phyloP scores from a whole-genome alignment of 805 yeast genomes.

The Candida oleophila region DNA sequence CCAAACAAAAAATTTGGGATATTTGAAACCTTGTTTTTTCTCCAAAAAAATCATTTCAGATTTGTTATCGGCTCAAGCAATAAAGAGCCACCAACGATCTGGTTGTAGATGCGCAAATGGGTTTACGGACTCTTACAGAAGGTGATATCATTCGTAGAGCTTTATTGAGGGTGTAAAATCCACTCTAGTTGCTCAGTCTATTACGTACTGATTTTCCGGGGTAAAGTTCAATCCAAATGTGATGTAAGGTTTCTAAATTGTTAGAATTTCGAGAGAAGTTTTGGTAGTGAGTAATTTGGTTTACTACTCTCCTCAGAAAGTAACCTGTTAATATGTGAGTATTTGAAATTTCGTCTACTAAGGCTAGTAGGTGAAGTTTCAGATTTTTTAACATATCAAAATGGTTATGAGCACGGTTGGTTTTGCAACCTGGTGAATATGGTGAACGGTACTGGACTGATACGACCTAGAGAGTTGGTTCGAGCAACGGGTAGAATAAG shows the following conservation, averaged over 20 bases:
- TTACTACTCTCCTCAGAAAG: no score
- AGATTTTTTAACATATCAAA: background rate
- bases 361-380: background rate
- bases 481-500: no score
- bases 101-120: constrained; percentile 4
- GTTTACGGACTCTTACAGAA: constrained; percentile 3
- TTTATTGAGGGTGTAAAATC: background rate
- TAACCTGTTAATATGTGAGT: no score
- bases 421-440: no score
- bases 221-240: background rate
- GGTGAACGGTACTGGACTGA: no score
- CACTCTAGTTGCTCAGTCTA: no score
- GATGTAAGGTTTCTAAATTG: no score
- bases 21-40: constrained; percentile 1
- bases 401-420: background rate
- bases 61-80: constrained; percentile 39
- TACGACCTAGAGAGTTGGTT: no score
- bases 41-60: background rate
- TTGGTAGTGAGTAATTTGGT: no score
- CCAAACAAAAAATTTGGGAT: background rate
- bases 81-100: constrained; percentile 50
- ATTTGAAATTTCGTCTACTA: background rate
- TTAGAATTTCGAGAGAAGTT: no score
- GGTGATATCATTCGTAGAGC: background rate
- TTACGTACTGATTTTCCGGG: no score